Percentiles rank a stretch among this genome's conserved stretches.
phyloP scores from a whole-genome alignment of 1,284 basidiomycete species.

The Ganoderma meredithae region DNA sequence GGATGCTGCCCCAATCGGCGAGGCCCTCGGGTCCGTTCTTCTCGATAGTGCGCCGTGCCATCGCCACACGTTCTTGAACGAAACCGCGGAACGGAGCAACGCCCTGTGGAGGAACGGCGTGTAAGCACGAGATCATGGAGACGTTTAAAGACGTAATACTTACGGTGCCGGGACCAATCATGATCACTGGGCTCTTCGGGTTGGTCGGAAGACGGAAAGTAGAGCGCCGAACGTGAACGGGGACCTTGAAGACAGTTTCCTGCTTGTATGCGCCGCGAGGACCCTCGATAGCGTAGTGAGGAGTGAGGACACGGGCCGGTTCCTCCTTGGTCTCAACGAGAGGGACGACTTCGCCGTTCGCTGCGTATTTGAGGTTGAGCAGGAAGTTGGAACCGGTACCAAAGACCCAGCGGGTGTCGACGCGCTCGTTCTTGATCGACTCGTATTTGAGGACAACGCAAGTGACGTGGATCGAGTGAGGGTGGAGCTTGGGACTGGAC shows the following conservation, averaged over 20 bases:
- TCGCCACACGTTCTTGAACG: constrained; percentile 95
- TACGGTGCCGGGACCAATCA: constrained; percentile 98
- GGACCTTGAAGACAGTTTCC: constrained; percentile 80
- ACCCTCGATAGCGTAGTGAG: constrained; percentile 88
- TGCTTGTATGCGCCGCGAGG: constrained; percentile 86
- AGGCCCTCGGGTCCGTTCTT: constrained; percentile 94
- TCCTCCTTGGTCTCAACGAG: constrained; percentile 46
- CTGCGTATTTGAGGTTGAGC: constrained; percentile 86
- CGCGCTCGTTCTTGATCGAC: constrained; percentile 62
- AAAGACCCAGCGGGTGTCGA: constrained; percentile 73
- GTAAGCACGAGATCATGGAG: constrained; percentile 18
- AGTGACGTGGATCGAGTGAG: constrained; percentile 92
- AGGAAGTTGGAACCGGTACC: constrained; percentile 94
- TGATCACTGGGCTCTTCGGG: constrained; percentile 97
- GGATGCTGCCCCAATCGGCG: constrained; percentile 94
- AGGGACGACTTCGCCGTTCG: constrained; percentile 63
- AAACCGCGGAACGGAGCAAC: constrained; percentile 99
- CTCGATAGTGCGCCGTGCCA: constrained; percentile 91
- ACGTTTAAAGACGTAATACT: constrained; percentile 44
- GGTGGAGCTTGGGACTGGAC: constrained; percentile 92
- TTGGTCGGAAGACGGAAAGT: constrained; percentile 97
- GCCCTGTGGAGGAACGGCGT: constrained; percentile 60
- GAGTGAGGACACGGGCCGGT: constrained; percentile 55
- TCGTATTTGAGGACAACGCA: constrained; percentile 94
- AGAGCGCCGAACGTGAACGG: constrained; percentile 93